A percentile compares a stretch with the other conserved stretches of the same genome.
Evolutionary conservation across 1,284 basidiomycete genomes (phyloP).

Genomic region (Apiotrichum gamsii): DNA sequence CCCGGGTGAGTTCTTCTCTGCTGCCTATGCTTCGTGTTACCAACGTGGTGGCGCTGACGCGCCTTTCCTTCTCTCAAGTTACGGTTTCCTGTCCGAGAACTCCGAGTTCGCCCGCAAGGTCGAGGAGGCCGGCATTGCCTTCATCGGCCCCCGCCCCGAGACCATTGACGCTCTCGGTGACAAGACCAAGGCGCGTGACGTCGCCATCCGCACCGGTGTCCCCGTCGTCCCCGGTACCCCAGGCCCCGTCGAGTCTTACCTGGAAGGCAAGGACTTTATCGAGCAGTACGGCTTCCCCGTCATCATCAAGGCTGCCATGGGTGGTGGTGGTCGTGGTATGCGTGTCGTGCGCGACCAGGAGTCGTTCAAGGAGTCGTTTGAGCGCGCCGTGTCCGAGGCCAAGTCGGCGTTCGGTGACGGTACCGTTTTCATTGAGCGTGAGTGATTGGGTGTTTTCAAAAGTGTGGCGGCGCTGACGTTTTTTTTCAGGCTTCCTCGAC

Average conservation of each 20-base stretch:
- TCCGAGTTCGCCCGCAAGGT: conserved; percentile 92
- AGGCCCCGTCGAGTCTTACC: conserved; percentile 78
- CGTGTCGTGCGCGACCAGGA: conserved; percentile 90
- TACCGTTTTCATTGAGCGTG: conserved; percentile 97
- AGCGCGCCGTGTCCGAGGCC: conserved; percentile 91
- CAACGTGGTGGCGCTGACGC: neutral
- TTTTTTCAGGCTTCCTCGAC: conserved; percentile 92
- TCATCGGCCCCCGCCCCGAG: conserved; percentile 92
- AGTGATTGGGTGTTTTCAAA: too few relatives aligned
- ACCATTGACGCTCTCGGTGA: conserved; percentile 97
- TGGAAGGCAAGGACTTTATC: conserved; percentile 81
- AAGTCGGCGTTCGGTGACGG: conserved; percentile 96
- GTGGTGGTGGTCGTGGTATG: conserved; percentile 97
- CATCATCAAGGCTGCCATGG: conserved; percentile 98
- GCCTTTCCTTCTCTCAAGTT: conserved; percentile 52
- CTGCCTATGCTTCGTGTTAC: neutral
- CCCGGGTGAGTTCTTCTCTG: conserved; percentile 61
- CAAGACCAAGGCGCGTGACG: conserved; percentile 92
- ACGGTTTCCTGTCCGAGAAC: conserved; percentile 98
- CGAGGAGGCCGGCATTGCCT: conserved; percentile 93
- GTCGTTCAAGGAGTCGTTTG: conserved; percentile 83
- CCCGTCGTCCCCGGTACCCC: conserved; percentile 98
- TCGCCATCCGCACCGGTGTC: conserved; percentile 74
- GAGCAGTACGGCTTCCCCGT: conserved; percentile 95
- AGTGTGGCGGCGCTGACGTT: too few relatives aligned